phyloP scores from a whole-genome alignment of 768 basidiomycete species.

The Russula virescens region DNA sequence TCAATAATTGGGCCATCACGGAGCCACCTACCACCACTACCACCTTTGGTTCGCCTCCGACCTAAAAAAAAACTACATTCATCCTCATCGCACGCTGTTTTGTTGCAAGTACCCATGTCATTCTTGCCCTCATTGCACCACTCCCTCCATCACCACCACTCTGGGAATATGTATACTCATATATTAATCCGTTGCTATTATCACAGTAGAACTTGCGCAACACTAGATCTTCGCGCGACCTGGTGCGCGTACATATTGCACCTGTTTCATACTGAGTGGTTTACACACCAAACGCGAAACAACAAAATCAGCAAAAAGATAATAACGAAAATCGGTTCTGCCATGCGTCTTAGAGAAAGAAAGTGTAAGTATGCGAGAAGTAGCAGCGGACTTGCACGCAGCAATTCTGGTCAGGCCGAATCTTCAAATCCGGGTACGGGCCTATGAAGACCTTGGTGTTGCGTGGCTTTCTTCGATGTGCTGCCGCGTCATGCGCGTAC shows the following conservation, averaged over 20 bases:
- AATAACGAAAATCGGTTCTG: not conserved
- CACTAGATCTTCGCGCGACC: slow-evolving; percentile 1
- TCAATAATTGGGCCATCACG: not conserved
- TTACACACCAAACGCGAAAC: not conserved
- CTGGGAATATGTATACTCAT: slow-evolving; percentile 18
- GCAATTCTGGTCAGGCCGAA: too few species aligned
- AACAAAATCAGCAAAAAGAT: not conserved
- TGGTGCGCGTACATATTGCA: not conserved
- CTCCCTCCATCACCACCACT: slow-evolving; percentile 12
- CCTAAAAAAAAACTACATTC: slow-evolving; percentile 1
- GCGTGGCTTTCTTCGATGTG: too few species aligned
- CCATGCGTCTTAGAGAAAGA: too few species aligned
- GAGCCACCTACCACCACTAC: not conserved
- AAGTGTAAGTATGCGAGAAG: too few species aligned
- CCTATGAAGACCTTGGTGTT: too few species aligned
- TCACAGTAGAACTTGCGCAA: slow-evolving; percentile 8
- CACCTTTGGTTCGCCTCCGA: not conserved
- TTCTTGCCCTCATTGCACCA: slow-evolving; percentile 3
- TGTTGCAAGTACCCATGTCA: slow-evolving; percentile 10
- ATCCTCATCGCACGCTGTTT: slow-evolving; percentile 6
- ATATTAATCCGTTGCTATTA: slow-evolving; percentile 14
- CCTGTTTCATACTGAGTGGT: not conserved
- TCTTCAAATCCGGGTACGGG: too few species aligned
- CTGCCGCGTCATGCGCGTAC: too few species aligned
- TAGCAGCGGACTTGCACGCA: too few species aligned